Evolutionary conservation across 106 monocot species (phyloP).

Genomic region (Dendrobium huoshanense): DNA sequence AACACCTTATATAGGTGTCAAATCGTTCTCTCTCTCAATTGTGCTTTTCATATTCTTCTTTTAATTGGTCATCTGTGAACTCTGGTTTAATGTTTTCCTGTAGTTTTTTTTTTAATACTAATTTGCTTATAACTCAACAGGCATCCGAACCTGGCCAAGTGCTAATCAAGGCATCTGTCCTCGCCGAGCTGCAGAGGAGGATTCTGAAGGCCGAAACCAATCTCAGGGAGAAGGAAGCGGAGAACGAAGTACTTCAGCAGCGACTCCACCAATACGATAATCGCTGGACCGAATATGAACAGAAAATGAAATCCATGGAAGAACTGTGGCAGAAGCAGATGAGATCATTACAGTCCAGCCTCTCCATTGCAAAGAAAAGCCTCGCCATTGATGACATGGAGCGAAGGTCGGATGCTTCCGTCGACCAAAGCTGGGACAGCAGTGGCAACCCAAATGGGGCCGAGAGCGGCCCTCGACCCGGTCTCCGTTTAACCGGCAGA

Average conservation of each 20-base stretch:
- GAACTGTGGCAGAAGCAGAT: constrained; percentile 98
- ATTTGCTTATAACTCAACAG: constrained; percentile 16
- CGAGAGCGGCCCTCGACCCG: constrained; percentile 9
- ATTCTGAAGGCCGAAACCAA: constrained; percentile 75
- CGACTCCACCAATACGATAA: constrained; percentile 77
- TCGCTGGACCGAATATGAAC: constrained; percentile 89
- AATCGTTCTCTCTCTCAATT: too few species aligned
- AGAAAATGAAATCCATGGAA: constrained; percentile 96
- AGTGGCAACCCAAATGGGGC: not conserved
- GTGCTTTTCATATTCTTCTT: too few species aligned
- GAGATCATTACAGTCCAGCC: constrained; percentile 75
- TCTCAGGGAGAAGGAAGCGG: constrained; percentile 74
- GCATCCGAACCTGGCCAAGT: constrained; percentile 44
- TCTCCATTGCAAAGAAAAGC: constrained; percentile 76
- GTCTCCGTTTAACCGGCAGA: constrained; percentile 6
- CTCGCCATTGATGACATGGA: constrained; percentile 48
- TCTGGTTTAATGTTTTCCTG: too few species aligned
- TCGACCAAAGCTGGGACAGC: constrained; percentile 26
- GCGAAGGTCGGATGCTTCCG: constrained; percentile 48
- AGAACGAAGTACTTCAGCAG: constrained; percentile 81
- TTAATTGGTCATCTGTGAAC: too few species aligned
- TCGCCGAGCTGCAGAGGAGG: constrained; percentile 79
- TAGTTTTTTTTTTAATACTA: too few species aligned
- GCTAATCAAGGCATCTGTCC: constrained; percentile 68
- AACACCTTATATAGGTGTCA: too few species aligned